Evolutionary conservation across 2,329 filamentous ascomycete species (phyloP), one percentile per base, ranked within the genome.

Genomic region (Penicillium psychrosexuale): DNA sequence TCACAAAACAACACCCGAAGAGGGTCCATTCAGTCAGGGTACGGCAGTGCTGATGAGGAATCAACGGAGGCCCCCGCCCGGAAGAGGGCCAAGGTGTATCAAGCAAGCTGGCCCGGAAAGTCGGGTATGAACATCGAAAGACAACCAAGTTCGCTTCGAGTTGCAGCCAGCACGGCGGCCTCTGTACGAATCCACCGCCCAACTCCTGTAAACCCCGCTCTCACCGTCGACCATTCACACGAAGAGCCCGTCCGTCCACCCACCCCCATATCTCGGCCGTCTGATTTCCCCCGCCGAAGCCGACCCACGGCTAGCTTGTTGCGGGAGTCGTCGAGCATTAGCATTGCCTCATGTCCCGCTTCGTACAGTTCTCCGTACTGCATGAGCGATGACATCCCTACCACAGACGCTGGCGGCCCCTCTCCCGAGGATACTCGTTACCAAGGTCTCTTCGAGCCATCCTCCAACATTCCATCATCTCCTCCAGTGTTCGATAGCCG

Each of bases 91-190:
- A 94, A 90, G 67, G 84, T 88, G 24, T 90, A 85, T 19, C 84
- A 87, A 67, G 83, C 87, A 12, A 84, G 89, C 59, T 87, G 86
- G 75, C 85, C 85, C n/a, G 85, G 86, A 47, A 87, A 84, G 62
- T 83, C 71, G 81, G 58, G 84, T 84, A 22, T 89, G 62, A 78
- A 78, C 54, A 78, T 97, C 65, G 89, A 87, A 48, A 81, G 84
- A 37, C 86, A 85, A 30, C 83, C 86, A 9, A 91, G 94, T 46
- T 95, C 90, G 3, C 78, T 97, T 27, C 84, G 92, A 46, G 91
- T 96, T n/a, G 87, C 90, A 57, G 93, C 93, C 44, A 96, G 91
- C 69, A 96, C 90, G 15, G 88, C 92, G 42, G 90, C 91, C 39
- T 96, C 92, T 5, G 81, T 97, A 55, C 88, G 93, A 40, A 87